A percentile compares a stretch with the other conserved stretches of the same genome.
Conservation (phyloP, 345 rosid species). For the Hypericum androsaemum region DNA sequence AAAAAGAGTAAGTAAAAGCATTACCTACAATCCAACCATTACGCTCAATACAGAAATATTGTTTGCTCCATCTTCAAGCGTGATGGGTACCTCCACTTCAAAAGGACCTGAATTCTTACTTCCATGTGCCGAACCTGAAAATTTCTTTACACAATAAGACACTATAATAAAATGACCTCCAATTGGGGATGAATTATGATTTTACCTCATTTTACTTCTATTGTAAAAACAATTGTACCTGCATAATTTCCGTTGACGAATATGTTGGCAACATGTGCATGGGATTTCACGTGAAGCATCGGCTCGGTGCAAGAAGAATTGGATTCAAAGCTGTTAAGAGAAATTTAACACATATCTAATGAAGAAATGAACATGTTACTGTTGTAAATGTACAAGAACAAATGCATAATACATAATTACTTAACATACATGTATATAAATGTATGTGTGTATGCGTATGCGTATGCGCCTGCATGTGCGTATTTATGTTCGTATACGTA, state of each 20-base stretch:
- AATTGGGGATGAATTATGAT: no score
- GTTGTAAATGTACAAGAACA: no score
- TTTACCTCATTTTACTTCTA: no score
- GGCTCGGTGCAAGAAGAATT: constrained; percentile 8
- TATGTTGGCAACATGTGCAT: constrained; percentile 15
- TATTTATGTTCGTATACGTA: no score
- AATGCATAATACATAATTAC: no score
- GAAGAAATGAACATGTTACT: no score
- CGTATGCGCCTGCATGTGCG: no score
- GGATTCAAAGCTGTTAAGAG: constrained; percentile 2
- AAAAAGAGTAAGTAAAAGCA: neutral
- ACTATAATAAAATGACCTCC: neutral
- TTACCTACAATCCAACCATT: constrained; percentile 24
- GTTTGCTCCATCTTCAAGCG: neutral
- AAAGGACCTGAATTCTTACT: constrained; percentile 7
- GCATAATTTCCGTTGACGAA: constrained; percentile 16
- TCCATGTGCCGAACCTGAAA: constrained; percentile 20
- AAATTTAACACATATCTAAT: no score
- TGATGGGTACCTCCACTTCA: constrained; percentile 10
- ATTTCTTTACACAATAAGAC: neutral
- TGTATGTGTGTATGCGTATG: no score
- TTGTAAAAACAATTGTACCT: constrained; percentile 12
- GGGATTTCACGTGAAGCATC: constrained; percentile 14
- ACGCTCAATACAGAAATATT: constrained; percentile 22
- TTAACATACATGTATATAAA: no score